These are phyloP conservation scores for Beauveria sp. DNA, from an alignment of 2,329 filamentous ascomycete genomes.

Conservation along the genomic window DNA sequence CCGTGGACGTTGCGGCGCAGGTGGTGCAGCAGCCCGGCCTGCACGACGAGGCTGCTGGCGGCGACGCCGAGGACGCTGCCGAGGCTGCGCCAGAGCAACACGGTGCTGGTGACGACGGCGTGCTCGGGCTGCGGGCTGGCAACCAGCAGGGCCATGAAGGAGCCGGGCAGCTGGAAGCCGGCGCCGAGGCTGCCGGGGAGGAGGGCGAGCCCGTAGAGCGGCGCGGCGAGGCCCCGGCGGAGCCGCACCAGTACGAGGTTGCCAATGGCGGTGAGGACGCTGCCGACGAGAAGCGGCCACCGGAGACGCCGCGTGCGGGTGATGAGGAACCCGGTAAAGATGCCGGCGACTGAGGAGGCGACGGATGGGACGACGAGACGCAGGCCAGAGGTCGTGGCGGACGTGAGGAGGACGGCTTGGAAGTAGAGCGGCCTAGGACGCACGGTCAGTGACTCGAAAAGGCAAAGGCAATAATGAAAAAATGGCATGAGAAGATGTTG, in stretches of 20 bases:
- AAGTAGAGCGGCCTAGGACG: constrained; percentile 61
- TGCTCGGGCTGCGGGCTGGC: constrained; percentile 53
- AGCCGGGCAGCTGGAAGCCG: constrained; percentile 57
- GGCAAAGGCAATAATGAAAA: no score
- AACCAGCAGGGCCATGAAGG: constrained; percentile 56
- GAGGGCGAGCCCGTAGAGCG: constrained; percentile 48
- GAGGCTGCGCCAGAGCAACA: constrained; percentile 64
- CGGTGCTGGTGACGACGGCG: constrained; percentile 61
- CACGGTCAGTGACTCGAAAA: neutral
- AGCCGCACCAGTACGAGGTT: constrained; percentile 42
- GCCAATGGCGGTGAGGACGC: constrained; percentile 41
- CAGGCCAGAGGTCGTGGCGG: constrained; percentile 64
- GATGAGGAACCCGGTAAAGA: constrained; percentile 55
- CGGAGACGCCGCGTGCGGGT: constrained; percentile 52
- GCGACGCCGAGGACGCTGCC: constrained; percentile 70
- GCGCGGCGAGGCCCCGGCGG: constrained; percentile 42
- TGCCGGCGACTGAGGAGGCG: constrained; percentile 46
- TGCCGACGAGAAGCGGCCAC: constrained; percentile 48
- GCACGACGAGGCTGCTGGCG: constrained; percentile 61
- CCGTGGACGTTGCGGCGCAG: constrained; percentile 53
- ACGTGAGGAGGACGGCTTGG: constrained; percentile 64
- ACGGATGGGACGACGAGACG: constrained; percentile 59
- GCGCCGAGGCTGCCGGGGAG: constrained; percentile 49
- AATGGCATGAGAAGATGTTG: no score
- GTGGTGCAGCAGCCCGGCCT: constrained; percentile 59